Base-by-base conservation (phyloP, 495 filamentous ascomycete genomes). In the Penicillium subrubescens region DNA sequence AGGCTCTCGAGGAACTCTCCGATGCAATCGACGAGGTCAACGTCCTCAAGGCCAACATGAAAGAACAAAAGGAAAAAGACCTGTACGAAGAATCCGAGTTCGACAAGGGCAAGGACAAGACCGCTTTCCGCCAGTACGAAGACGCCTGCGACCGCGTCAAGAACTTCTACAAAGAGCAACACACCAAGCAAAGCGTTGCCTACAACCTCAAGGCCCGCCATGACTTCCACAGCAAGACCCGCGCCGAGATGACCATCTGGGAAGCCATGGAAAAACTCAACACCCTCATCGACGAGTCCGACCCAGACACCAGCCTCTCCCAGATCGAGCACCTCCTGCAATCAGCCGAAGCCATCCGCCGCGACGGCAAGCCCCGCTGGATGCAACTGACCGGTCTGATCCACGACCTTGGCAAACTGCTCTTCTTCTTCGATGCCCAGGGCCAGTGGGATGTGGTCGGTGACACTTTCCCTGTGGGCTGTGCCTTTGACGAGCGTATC, bases 381-480 rank as follows among this genome's bases (percentile, higher is more conserved):
- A 94, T 96, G 90, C 93, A 96, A 75, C 78, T 96, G 23, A 90
- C 88, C 0, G 92, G 93, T 1, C 83, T 96, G n/a, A 90, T 97
- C 66, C 93, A 97, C 75, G 93, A 96, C 66, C 82, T 96, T 15
- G 93, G 93, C 66, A 97, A 96, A 77, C 84, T 96, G 17, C 85
- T 96, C 35, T 94, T 87, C 83, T 93, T 95, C 79, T 92, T 88
- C 75, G 89, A 86, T 56, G 91, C 89, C 11, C 77, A 89, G 61
- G 92, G 93, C 52, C 93, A 97, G 73, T 96, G 93, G 93, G 93
- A 95, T 70, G 92, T 96, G 15, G 92, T 97, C 12, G 93, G 93
- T 17, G 93, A 97, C 69, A 94, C 91, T 0, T 96, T 96, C 78
- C 92, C 93, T 34, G 91, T 97, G n/a, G 93, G 93, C 58, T 94